Percentiles rank a stretch among this genome's conserved stretches.
Conservation (phyloP, 2,329 filamentous ascomycete genomes). For the Penicillium hordei region DNA sequence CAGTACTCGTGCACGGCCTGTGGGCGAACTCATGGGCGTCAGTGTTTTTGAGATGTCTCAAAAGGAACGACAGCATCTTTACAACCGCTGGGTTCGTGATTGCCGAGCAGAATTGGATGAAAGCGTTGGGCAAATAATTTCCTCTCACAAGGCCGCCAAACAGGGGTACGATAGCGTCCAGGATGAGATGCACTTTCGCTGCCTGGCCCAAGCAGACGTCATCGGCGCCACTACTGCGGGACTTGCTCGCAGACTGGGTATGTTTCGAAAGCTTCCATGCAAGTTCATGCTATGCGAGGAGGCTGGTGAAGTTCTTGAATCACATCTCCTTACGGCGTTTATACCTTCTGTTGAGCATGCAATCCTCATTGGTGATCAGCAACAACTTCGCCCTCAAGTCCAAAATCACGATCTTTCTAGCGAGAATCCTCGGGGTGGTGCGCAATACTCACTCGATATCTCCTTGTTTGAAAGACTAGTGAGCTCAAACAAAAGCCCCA, state of each 20-base stretch:
- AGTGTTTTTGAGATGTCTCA: slow-evolving; percentile 1
- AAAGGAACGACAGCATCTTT: not conserved
- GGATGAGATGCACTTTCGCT: slow-evolving; percentile 30
- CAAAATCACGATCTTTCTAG: slow-evolving; percentile 38
- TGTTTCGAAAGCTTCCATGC: slow-evolving; percentile 46
- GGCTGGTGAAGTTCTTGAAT: slow-evolving; percentile 46
- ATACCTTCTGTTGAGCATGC: slow-evolving; percentile 45
- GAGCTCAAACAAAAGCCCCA: slow-evolving; percentile 18
- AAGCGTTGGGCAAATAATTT: not conserved
- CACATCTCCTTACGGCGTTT: slow-evolving; percentile 43
- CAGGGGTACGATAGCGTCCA: slow-evolving; percentile 10
- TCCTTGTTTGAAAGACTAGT: slow-evolving; percentile 56
- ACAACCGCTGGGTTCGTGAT: not conserved
- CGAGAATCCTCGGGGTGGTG: slow-evolving; percentile 35
- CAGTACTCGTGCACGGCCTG: not conserved
- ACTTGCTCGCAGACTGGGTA: slow-evolving; percentile 48
- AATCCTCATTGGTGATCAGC: slow-evolving; percentile 48
- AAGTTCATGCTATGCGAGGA: slow-evolving; percentile 47
- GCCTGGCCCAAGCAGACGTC: slow-evolving; percentile 44
- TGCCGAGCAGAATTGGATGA: not conserved
- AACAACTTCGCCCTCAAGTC: slow-evolving; percentile 45
- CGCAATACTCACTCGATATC: slow-evolving; percentile 48
- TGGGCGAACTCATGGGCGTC: not conserved
- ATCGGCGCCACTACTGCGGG: slow-evolving; percentile 58
- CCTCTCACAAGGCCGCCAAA: not conserved